Conservation (phyloP, 345 rosid genomes). For the Aurinia saxatilis region DNA sequence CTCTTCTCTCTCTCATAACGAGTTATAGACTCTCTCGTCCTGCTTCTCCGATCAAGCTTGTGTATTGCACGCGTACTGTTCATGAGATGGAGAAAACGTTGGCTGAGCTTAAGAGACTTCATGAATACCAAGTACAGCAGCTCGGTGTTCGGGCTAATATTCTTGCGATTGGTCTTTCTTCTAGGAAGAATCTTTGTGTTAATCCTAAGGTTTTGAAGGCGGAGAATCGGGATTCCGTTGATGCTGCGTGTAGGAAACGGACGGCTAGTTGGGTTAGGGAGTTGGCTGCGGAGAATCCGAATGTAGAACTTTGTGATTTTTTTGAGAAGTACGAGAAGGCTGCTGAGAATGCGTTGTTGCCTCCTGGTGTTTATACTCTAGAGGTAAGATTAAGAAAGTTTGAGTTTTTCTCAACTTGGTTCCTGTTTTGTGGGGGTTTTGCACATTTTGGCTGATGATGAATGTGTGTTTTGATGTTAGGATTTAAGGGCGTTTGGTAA, state of each 20-base stretch:
- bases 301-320: conserved; percentile 68
- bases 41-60: conserved; percentile 61
- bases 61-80: conserved; percentile 95
- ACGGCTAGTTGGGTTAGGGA: conserved; percentile 94
- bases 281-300: conserved; percentile 64
- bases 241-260: conserved; percentile 84
- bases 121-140: conserved; percentile 59
- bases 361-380: conserved; percentile 90
- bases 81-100: conserved; percentile 99
- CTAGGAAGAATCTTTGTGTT: conserved; percentile 87
- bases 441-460: conserved; percentile 5
- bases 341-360: conserved; percentile 67
- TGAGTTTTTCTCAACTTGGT: neutral
- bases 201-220: conserved; percentile 66
- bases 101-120: conserved; percentile 71
- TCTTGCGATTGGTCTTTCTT: conserved; percentile 76
- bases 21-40: conserved; percentile 76
- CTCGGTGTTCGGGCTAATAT: conserved; percentile 67
- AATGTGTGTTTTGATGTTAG: conserved; percentile 28
- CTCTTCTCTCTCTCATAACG: conserved; percentile 86
- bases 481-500: conserved; percentile 84
- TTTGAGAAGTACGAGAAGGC: conserved; percentile 86
- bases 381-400: conserved; percentile 41
- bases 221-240: conserved; percentile 94
- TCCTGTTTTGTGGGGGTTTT: neutral